phyloP scores from a whole-genome alignment of 805 yeast species.

The Ogataea henricii region DNA sequence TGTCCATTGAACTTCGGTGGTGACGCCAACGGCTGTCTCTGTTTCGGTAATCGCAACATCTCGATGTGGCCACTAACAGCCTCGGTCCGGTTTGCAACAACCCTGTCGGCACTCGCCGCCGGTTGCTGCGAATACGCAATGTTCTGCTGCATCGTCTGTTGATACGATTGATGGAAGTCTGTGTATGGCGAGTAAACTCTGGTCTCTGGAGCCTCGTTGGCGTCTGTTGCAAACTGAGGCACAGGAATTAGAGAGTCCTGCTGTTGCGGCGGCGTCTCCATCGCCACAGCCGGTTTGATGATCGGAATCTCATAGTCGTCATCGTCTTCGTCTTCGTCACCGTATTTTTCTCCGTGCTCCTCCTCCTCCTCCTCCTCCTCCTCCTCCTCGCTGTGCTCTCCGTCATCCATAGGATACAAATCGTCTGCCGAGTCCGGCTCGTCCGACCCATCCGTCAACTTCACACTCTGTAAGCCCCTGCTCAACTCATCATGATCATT shows the following conservation, averaged over 20 bases:
- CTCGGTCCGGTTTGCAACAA: slow-evolving; percentile 8
- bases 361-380: background rate
- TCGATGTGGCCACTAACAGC: background rate
- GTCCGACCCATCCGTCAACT: too few species aligned
- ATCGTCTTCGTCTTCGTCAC: slow-evolving; percentile 21
- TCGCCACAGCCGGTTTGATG: slow-evolving; percentile 17
- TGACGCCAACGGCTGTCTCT: slow-evolving; percentile 17
- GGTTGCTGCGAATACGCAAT: slow-evolving; percentile 5
- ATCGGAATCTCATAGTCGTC: slow-evolving; percentile 26
- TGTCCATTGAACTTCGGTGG: slow-evolving; percentile 8
- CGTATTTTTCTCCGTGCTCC: slow-evolving; percentile 9
- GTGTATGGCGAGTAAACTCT: slow-evolving; percentile 39
- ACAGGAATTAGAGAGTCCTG: background rate
- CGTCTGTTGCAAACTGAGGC: background rate
- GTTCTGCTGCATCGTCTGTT: slow-evolving; percentile 28
- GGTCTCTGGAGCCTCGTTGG: slow-evolving; percentile 7
- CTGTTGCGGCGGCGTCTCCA: slow-evolving; percentile 1
- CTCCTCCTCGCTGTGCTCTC: background rate
- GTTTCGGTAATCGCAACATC: slow-evolving; percentile 20
- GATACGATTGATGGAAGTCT: slow-evolving; percentile 35
- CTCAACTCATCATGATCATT: slow-evolving; percentile 9
- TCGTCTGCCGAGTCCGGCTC: slow-evolving; percentile 15
- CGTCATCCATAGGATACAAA: slow-evolving; percentile 19
- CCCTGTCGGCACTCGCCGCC: background rate
- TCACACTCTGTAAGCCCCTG: slow-evolving; percentile 10